These are phyloP conservation scores for Cyclotella atomus DNA, from an alignment of 108 stramenopile genomes.

Conservation along the genomic window DNA sequence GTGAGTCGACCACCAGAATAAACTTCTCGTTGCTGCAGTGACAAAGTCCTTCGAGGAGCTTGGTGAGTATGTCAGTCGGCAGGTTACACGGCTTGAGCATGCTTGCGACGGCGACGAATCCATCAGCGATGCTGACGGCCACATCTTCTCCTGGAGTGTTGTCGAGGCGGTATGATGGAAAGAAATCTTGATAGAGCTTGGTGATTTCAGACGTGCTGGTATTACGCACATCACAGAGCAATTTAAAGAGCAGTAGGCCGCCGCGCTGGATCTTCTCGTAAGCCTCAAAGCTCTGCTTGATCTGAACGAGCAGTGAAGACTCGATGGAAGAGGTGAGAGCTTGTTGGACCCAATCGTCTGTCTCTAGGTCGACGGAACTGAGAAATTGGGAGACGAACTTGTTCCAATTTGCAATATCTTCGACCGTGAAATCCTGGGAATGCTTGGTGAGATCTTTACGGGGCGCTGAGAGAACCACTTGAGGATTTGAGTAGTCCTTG, in stretches of 20 bases:
- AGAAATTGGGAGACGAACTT: neutral
- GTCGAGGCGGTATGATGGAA: neutral
- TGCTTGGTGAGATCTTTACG: neutral
- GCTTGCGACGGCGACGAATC: neutral
- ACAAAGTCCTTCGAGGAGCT: neutral
- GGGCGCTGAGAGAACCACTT: neutral
- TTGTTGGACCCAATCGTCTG: neutral
- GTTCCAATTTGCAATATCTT: neutral
- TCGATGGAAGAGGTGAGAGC: neutral
- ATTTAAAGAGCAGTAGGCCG: neutral
- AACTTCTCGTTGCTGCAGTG: neutral
- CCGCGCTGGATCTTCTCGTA: neutral
- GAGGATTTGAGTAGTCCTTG: neutral
- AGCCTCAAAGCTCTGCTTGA: neutral
- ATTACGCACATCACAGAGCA: neutral
- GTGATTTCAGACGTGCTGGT: neutral
- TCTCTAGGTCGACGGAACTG: neutral
- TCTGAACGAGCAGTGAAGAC: neutral
- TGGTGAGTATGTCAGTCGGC: neutral
- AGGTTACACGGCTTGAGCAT: neutral
- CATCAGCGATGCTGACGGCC: neutral
- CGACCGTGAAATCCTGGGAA: neutral
- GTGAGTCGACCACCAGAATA: neutral
- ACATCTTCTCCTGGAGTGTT: slow-evolving; percentile 1
- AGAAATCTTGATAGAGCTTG: neutral